Base-by-base conservation (phyloP, 176 grass and related monocot genomes). In the Cymbopogon citratus region DNA sequence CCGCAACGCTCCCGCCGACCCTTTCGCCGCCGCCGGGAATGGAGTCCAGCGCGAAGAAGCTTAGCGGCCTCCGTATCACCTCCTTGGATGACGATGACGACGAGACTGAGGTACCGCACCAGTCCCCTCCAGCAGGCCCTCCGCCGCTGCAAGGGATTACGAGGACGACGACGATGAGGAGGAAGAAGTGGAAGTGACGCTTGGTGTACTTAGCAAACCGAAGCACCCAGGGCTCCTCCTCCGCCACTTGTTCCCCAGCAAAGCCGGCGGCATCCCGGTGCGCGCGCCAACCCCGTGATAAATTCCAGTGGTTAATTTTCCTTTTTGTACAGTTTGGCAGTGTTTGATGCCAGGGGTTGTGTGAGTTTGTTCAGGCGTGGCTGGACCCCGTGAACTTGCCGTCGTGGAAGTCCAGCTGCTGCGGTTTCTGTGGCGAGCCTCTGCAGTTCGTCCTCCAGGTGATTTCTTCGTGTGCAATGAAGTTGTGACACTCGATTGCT, bases 381-480 rank as follows among this genome's bases (percentile, higher is more conserved):
- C 54, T 99, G 73, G 91, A 99, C 86, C 92, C 89, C 0, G 69
- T 95, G 70, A 92, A 91, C 76, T 68, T 99, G 69, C 92, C 92
- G 0, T 64, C 84, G 0, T 82, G 90, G 7, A 91, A 85, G 14
- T 84, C 82, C 19, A 61, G 48, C 13, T 86, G 41, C 26, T 95
- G 92, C 36, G 96, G 87, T 18, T 93, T 98, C 44, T 98, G 90
- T 11, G 86, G 88, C 41, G 87, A 95, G 71, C 92, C 89, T 65
- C 83, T 99, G 46, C 91, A 90, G 60, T 95, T 99, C 79, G 77
- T 91, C 78, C 91, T 99, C 74, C 91, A 99, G 92, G 96, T 95
- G 71, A 54, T 46, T 66, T 5, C 9, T 71, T 35, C 61, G 35
- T 81, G 38, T 65, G 33, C 38, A n/a, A 29, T 81, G 19, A 63